A percentile compares a stretch with the other conserved stretches of the same genome.
Conservation (phyloP, 305 asterid genomes). For the Striga hermonthica region DNA sequence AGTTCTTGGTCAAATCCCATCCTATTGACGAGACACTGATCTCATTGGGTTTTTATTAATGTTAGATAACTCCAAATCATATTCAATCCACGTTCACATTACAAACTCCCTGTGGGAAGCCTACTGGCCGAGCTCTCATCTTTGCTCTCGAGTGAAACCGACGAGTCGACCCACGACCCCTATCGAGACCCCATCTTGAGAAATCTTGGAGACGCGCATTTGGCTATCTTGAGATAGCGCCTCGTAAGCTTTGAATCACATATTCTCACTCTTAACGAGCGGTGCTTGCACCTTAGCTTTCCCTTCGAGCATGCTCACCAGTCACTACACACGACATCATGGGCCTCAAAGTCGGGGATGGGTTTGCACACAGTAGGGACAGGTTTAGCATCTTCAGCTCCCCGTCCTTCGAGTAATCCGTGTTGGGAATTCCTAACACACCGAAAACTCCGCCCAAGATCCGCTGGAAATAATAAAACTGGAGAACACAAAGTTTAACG, state of each 20-base stretch:
- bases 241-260: constrained; percentile 64
- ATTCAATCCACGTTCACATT: constrained; percentile 25
- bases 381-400: constrained; percentile 65
- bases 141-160: constrained; percentile 42
- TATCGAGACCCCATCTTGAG: constrained; percentile 45
- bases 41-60: no score
- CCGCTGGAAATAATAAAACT: no score
- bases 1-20: no score
- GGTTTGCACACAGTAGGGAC: constrained; percentile 73
- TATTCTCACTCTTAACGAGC: constrained; percentile 46
- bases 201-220: constrained; percentile 41
- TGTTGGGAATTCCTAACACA: no score
- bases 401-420: constrained; percentile 56
- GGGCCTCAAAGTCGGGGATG: constrained; percentile 89
- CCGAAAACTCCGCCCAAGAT: no score
- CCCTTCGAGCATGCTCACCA: constrained; percentile 83
- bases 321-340: constrained; percentile 76
- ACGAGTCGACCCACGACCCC: constrained; percentile 80
- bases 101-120: constrained; percentile 43
- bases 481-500: no score
- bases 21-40: no score
- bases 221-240: constrained; percentile 66
- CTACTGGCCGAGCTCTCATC: constrained; percentile 37
- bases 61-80: neutral
- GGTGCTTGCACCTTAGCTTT: constrained; percentile 72